These are phyloP conservation scores for Suillus decipiens DNA, from an alignment of 768 basidiomycete genomes.

Conservation along the genomic window DNA sequence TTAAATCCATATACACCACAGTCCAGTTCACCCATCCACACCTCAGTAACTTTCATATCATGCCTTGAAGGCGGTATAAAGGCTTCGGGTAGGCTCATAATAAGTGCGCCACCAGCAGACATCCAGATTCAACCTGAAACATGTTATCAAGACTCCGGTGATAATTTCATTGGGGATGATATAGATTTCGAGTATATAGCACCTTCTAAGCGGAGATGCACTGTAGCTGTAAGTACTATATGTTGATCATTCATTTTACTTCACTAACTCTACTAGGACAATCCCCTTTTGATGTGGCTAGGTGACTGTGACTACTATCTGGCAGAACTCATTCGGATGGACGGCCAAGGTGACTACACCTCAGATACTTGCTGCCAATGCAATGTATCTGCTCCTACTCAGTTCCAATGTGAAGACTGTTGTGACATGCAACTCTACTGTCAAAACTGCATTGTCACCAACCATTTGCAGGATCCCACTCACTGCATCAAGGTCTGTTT, in stretches of 20 bases:
- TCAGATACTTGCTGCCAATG: neutral
- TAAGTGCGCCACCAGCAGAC: neutral
- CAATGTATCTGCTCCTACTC: neutral
- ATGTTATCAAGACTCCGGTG: too few relatives aligned
- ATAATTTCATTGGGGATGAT: too few relatives aligned
- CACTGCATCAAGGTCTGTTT: conserved; percentile 12
- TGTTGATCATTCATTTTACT: too few relatives aligned
- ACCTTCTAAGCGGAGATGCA: too few relatives aligned
- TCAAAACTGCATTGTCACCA: neutral
- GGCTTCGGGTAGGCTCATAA: neutral
- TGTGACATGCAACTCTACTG: conserved; percentile 1
- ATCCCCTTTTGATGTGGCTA: conserved; percentile 10
- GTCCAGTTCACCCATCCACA: too few relatives aligned
- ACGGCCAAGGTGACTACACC: conserved; percentile 6
- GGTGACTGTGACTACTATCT: conserved; percentile 5
- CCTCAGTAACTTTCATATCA: neutral
- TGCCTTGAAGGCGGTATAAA: neutral
- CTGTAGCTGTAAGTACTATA: too few relatives aligned
- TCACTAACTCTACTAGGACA: neutral
- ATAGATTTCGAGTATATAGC: too few relatives aligned
- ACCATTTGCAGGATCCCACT: conserved; percentile 2
- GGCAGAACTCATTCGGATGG: conserved; percentile 11
- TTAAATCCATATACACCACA: neutral
- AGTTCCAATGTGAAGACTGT: conserved; percentile 7
- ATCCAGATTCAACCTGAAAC: too few relatives aligned